phyloP scores from a whole-genome alignment of 108 stramenopile genomes.

The Skeletonema tropicum region DNA sequence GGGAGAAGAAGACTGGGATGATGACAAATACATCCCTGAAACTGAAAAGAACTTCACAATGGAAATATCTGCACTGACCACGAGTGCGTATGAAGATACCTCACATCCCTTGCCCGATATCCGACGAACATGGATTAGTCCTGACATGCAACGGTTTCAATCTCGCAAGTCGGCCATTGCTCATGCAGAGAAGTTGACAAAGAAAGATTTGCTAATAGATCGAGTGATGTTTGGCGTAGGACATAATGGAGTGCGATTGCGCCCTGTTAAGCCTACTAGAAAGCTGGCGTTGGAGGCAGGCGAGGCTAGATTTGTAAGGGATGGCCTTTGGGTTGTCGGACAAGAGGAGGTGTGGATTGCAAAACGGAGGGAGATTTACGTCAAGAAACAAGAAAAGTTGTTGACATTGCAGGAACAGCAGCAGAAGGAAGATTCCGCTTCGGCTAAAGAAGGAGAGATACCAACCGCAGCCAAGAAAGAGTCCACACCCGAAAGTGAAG shows the following conservation, averaged over 20 bases:
- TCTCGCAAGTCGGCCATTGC: slow-evolving; percentile 77
- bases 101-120: slow-evolving; percentile 40
- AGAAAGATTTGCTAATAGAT: slow-evolving; percentile 68
- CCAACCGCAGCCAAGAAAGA: background rate
- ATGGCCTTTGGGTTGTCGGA: slow-evolving; percentile 91
- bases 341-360: slow-evolving; percentile 86
- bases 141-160: slow-evolving; percentile 64
- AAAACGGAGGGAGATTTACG: slow-evolving; percentile 43
- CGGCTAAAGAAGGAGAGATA: slow-evolving; percentile 6
- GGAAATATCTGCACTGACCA: slow-evolving; percentile 41
- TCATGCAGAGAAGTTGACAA: slow-evolving; percentile 51
- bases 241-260: slow-evolving; percentile 59
- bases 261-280: slow-evolving; percentile 64
- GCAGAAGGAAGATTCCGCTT: background rate
- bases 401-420: slow-evolving; percentile 18
- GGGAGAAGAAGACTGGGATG: slow-evolving; percentile 44
- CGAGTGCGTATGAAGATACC: slow-evolving; percentile 36
- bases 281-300: slow-evolving; percentile 73
- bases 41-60: slow-evolving; percentile 25
- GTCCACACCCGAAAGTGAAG: background rate
- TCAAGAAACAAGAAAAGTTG: slow-evolving; percentile 29
- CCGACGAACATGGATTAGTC: slow-evolving; percentile 62
- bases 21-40: slow-evolving; percentile 13
- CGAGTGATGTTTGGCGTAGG: slow-evolving; percentile 66
- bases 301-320: slow-evolving; percentile 71